A percentile compares a stretch with the other conserved stretches of the same genome.
Evolutionary conservation across 2,329 filamentous ascomycete species (phyloP).

Genomic region (Calcarisporium arbuscula): DNA sequence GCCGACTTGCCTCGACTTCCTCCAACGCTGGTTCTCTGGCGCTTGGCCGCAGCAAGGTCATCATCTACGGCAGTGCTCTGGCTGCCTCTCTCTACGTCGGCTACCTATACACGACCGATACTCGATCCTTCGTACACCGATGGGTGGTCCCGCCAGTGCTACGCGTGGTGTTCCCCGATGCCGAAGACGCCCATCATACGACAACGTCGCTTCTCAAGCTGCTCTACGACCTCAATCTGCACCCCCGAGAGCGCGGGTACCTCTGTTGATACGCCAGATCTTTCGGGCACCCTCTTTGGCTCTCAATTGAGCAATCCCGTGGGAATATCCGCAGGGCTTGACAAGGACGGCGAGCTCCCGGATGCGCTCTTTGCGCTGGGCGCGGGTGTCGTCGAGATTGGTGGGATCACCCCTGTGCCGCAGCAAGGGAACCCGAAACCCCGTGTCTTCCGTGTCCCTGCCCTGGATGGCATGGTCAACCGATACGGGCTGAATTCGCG

Average conservation of each 20-base stretch:
- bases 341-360: conserved; percentile 88
- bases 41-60: conserved; percentile 26
- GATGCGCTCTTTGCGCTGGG: conserved; percentile 80
- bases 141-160: conserved; percentile 61
- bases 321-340: conserved; percentile 89
- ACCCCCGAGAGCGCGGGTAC: conserved; percentile 73
- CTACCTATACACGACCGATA: conserved; percentile 70
- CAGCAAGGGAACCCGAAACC: conserved; percentile 85
- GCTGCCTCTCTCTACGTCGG: conserved; percentile 37
- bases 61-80: conserved; percentile 34
- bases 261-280: conserved; percentile 23
- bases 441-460: conserved; percentile 79
- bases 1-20: conserved; percentile 26
- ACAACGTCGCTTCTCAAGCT: conserved; percentile 66
- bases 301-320: conserved; percentile 76
- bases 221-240: conserved; percentile 66
- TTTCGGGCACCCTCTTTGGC: conserved; percentile 60
- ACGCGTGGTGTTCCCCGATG: conserved; percentile 62
- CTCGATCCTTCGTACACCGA: conserved; percentile 62
- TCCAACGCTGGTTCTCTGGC: conserved; percentile 19
- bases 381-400: conserved; percentile 83
- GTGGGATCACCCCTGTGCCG: conserved; percentile 80
- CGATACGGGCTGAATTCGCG: conserved; percentile 91
- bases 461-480: conserved; percentile 85
- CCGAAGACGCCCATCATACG: conserved; percentile 86